Evolutionary conservation across 164 flowering plant genomes (phyloP).

Genomic region (Piper betle): DNA sequence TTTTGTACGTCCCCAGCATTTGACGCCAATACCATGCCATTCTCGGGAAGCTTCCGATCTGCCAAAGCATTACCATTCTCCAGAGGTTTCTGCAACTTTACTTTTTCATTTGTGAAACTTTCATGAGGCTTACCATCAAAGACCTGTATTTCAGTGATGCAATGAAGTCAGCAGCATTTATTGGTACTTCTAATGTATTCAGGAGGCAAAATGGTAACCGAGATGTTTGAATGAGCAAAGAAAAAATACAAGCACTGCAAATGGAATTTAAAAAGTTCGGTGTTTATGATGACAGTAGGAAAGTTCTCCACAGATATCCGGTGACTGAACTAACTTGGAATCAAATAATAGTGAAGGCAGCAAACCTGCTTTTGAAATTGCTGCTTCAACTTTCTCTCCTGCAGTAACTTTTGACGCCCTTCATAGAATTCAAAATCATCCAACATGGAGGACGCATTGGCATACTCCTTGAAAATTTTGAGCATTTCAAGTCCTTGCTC

Average conservation of each 20-base stretch:
- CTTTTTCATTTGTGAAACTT: conserved; percentile 24
- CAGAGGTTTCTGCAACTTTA: conserved; percentile 17
- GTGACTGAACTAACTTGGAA: not conserved
- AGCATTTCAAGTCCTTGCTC: conserved; percentile 74
- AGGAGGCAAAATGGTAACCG: not conserved
- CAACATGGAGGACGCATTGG: conserved; percentile 50
- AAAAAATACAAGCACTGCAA: not conserved
- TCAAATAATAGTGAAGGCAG: not conserved
- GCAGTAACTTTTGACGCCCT: conserved; percentile 57
- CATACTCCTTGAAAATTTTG: conserved; percentile 66
- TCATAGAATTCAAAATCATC: conserved; percentile 90
- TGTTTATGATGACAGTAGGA: too few relatives aligned
- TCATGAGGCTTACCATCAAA: conserved; percentile 47
- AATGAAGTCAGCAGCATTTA: not conserved
- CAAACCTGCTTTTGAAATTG: conserved; percentile 60
- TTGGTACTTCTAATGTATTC: not conserved
- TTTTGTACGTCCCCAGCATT: conserved; percentile 24
- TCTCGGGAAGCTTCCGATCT: conserved; percentile 22
- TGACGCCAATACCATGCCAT: conserved; percentile 17
- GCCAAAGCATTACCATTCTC: conserved; percentile 25
- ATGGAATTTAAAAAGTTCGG: too few relatives aligned
- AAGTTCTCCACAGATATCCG: not conserved
- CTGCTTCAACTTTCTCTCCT: conserved; percentile 67
- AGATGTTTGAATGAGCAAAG: not conserved
- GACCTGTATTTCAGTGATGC: conserved; percentile 17